phyloP scores from a whole-genome alignment of 2,329 filamentous ascomycete genomes.

The Aureobasidium lini region DNA sequence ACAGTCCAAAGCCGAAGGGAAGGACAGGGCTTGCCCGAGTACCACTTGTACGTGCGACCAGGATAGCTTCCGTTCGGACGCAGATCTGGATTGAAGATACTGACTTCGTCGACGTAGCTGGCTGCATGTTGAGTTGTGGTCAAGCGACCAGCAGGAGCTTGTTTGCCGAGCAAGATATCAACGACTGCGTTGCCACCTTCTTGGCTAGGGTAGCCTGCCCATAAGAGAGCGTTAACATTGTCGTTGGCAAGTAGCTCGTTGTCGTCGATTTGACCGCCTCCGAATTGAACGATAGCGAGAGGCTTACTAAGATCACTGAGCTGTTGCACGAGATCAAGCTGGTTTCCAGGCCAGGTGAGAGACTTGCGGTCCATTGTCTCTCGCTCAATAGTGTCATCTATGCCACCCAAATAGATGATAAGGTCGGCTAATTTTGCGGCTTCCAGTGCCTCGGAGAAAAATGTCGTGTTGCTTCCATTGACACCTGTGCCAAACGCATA shows the following conservation, averaged over 20 bases:
- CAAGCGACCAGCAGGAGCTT: conserved; percentile 46
- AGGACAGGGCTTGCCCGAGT: conserved; percentile 42
- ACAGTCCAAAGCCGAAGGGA: conserved; percentile 49
- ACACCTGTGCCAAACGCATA: conserved; percentile 35
- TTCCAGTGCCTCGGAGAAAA: conserved; percentile 22
- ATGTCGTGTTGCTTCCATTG: conserved; percentile 27
- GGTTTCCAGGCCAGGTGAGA: conserved; percentile 47
- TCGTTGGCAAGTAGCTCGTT: conserved; percentile 40
- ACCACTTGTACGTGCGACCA: conserved; percentile 55
- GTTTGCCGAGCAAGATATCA: conserved; percentile 45
- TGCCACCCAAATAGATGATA: conserved; percentile 50
- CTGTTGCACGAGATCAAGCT: conserved; percentile 45
- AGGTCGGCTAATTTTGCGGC: conserved; percentile 41
- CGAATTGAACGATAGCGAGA: conserved; percentile 45
- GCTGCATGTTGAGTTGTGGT: conserved; percentile 51
- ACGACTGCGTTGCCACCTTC: conserved; percentile 50
- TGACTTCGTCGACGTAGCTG: conserved; percentile 42
- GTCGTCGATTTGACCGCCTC: conserved; percentile 47
- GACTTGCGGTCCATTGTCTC: conserved; percentile 46
- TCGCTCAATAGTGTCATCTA: conserved; percentile 46
- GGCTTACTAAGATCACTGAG: conserved; percentile 43
- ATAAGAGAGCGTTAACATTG: conserved; percentile 46
- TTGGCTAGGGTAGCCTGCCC: conserved; percentile 55
- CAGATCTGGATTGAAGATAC: conserved; percentile 50
- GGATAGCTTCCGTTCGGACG: conserved; percentile 40